Conservation (phyloP, 139 green algal species). For the Mesotaenium endlicherianum region DNA sequence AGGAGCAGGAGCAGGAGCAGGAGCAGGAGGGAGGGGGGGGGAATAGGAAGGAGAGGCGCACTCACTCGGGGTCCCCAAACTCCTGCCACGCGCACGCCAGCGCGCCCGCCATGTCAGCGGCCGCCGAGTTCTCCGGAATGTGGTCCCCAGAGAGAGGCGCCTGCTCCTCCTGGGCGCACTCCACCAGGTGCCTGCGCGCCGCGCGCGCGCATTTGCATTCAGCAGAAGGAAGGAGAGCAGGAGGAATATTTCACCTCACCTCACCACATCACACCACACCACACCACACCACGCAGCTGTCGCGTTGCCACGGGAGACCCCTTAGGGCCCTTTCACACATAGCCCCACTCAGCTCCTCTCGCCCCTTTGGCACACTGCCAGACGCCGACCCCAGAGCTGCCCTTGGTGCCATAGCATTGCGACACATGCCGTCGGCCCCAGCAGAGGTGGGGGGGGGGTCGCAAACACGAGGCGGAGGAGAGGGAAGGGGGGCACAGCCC, state of each 20-base stretch:
- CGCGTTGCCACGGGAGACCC: too few relatives aligned
- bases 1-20: background rate
- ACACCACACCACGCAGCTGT: too few relatives aligned
- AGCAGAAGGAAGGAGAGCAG: background rate
- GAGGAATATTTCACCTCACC: background rate
- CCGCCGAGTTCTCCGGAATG: constrained; percentile 74
- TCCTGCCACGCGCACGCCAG: constrained; percentile 61
- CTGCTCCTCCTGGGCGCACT: background rate
- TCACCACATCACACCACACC: too few relatives aligned
- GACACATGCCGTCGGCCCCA: too few relatives aligned
- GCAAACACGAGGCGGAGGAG: too few relatives aligned
- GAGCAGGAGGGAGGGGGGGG: background rate
- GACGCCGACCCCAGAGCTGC: too few relatives aligned
- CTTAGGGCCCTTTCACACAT: background rate
- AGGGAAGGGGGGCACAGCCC: too few relatives aligned
- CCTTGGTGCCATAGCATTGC: too few relatives aligned
- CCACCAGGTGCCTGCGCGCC: constrained; percentile 23
- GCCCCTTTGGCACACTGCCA: too few relatives aligned
- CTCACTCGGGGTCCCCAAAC: constrained; percentile 35
- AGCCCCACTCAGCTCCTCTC: background rate
- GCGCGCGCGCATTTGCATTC: background rate
- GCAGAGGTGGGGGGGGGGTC: too few relatives aligned
- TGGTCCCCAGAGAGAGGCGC: background rate
- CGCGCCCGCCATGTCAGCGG: constrained; percentile 59
- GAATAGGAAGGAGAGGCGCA: background rate